Evolutionary conservation across 2,329 filamentous ascomycete genomes (phyloP).

Genomic region (Claviceps quebecensis): DNA sequence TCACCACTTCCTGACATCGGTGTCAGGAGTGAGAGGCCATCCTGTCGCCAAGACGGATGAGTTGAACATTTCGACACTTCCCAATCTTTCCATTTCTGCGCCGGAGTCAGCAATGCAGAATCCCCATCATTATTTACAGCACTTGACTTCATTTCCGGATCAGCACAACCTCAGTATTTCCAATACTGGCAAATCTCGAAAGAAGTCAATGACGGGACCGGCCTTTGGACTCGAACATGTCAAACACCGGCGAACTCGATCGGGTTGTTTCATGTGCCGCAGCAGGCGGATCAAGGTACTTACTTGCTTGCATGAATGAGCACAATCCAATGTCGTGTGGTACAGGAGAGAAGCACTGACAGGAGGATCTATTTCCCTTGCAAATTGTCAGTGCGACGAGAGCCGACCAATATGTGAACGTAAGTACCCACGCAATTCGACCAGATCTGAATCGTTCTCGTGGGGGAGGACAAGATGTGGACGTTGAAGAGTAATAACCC

Average conservation of each 20-base stretch:
- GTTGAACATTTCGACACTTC: conserved; percentile 22
- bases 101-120: conserved; percentile 22
- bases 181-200: conserved; percentile 34
- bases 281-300: conserved; percentile 70
- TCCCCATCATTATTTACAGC: conserved; percentile 33
- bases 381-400: conserved; percentile 64
- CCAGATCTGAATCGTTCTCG: not conserved
- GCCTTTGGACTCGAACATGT: conserved; percentile 49
- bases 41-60: conserved; percentile 26
- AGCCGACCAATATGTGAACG: conserved; percentile 72
- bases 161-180: conserved; percentile 32
- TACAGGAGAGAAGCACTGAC: conserved; percentile 12
- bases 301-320: not conserved
- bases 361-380: conserved; percentile 5
- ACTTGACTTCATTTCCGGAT: conserved; percentile 36
- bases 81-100: conserved; percentile 17
- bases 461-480: not conserved
- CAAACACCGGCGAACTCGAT: conserved; percentile 86
- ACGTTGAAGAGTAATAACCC: not conserved
- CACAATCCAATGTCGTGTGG: conserved; percentile 4
- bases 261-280: conserved; percentile 86
- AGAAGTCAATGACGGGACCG: conserved; percentile 29
- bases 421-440: conserved; percentile 22
- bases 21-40: conserved; percentile 30
- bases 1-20: conserved; percentile 39